Evolutionary conservation across 139 green algal genomes (phyloP).

Genomic region (Haematococcus sp.): DNA sequence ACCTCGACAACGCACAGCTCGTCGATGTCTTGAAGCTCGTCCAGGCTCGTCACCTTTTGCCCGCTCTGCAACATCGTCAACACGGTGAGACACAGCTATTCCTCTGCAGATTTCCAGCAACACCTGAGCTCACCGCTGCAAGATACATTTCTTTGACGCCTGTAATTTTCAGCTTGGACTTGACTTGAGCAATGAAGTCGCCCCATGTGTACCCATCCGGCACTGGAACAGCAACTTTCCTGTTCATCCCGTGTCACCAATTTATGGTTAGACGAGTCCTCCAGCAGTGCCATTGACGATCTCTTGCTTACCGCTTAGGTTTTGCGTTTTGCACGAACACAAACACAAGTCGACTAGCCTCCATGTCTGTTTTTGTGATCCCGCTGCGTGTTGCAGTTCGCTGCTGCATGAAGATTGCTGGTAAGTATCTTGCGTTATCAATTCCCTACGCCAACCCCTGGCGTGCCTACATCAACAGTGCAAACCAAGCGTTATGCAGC

Average conservation of each 20-base stretch:
- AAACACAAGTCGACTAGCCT: conserved; percentile 79
- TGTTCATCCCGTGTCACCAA: conserved; percentile 22
- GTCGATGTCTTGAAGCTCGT: conserved; percentile 87
- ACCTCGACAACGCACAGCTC: conserved; percentile 81
- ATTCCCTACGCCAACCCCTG: too few species aligned
- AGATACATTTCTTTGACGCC: conserved; percentile 67
- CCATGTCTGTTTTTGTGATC: conserved; percentile 21
- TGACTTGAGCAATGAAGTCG: conserved; percentile 64
- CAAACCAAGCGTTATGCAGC: too few species aligned
- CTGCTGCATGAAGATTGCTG: too few species aligned
- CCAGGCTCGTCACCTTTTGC: conserved; percentile 62
- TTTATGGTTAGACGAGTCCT: not conserved
- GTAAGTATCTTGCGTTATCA: too few species aligned
- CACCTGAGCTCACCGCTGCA: conserved; percentile 50
- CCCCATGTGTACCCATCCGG: conserved; percentile 71
- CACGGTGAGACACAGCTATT: not conserved
- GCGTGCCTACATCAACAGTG: too few species aligned
- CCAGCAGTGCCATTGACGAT: not conserved
- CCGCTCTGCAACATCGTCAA: conserved; percentile 51
- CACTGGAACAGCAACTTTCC: conserved; percentile 82
- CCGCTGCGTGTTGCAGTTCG: too few species aligned
- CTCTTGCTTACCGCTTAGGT: conserved; percentile 50
- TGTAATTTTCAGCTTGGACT: conserved; percentile 70
- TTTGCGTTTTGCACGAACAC: conserved; percentile 75
- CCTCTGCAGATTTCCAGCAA: not conserved